Conservation (phyloP, 225 moss, liverwort and hornwort species). For the Ulota crispa region DNA sequence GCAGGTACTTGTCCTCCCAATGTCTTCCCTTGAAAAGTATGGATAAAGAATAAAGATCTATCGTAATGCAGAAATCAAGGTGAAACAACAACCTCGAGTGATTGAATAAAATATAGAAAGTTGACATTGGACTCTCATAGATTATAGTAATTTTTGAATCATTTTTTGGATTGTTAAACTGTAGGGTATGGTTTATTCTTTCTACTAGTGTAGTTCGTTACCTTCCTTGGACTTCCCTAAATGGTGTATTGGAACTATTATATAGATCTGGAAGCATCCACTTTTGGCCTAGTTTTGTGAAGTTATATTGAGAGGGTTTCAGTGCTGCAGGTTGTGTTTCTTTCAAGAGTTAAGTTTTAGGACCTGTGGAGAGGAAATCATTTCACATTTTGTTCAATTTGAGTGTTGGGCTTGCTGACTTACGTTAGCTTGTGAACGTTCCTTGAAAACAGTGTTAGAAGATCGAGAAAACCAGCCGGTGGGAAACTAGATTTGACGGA, state of each 20-base stretch:
- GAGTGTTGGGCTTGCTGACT: not conserved
- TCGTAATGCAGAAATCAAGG: not conserved
- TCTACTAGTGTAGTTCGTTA: not conserved
- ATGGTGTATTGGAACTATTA: not conserved
- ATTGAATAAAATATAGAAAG: not conserved
- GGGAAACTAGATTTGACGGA: slow-evolving; percentile 92
- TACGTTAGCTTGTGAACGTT: not conserved
- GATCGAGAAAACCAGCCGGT: slow-evolving; percentile 43
- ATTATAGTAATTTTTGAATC: not conserved
- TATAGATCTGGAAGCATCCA: not conserved
- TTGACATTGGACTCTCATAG: not conserved
- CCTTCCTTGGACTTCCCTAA: not conserved
- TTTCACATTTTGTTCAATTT: not conserved
- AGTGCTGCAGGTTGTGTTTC: not conserved
- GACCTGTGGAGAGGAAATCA: not conserved
- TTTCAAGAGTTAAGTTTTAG: not conserved
- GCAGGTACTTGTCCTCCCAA: slow-evolving; percentile 33
- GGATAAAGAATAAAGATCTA: not conserved
- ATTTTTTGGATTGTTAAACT: not conserved
- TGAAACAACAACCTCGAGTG: not conserved
- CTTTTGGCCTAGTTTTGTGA: not conserved
- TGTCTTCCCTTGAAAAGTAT: not conserved
- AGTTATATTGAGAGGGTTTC: not conserved
- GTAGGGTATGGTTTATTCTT: not conserved
- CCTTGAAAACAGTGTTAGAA: slow-evolving; percentile 29